Evolutionary conservation across 2,329 filamentous ascomycete species (phyloP).

Genomic region (Purpureocillium lavendulum): DNA sequence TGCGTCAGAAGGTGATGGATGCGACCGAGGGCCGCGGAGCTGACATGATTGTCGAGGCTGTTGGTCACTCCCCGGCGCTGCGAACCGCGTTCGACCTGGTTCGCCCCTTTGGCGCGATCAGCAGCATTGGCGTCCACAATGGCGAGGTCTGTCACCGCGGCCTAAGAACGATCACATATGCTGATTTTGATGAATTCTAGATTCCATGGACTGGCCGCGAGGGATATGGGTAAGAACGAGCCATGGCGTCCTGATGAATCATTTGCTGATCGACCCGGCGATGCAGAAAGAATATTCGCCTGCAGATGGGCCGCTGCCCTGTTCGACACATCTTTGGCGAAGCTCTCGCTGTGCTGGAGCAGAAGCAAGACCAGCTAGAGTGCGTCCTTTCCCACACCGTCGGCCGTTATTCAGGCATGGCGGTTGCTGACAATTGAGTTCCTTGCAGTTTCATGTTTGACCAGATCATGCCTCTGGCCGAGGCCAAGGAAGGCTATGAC

Average conservation of each 20-base stretch:
- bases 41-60: slow-evolving; percentile 76
- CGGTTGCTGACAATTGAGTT: background rate
- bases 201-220: slow-evolving; percentile 60
- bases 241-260: no score
- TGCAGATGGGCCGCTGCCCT: slow-evolving; percentile 72
- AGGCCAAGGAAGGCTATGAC: slow-evolving; percentile 61
- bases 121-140: slow-evolving; percentile 70
- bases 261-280: no score
- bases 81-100: slow-evolving; percentile 63
- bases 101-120: slow-evolving; percentile 64
- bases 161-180: background rate
- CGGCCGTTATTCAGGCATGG: background rate
- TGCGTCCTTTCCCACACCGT: slow-evolving; percentile 27
- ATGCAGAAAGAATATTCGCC: slow-evolving; percentile 57
- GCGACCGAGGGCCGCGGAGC: slow-evolving; percentile 74
- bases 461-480: slow-evolving; percentile 60
- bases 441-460: slow-evolving; percentile 65
- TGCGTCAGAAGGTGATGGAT: slow-evolving; percentile 63
- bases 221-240: slow-evolving; percentile 43
- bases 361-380: slow-evolving; percentile 59
- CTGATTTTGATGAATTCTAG: no score
- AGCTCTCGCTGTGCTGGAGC: slow-evolving; percentile 55
- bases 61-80: slow-evolving; percentile 61
- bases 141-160: slow-evolving; percentile 42
- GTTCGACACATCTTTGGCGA: slow-evolving; percentile 62